Base-by-base conservation (phyloP, 1,284 basidiomycete species). In the Pascua guehoae region DNA sequence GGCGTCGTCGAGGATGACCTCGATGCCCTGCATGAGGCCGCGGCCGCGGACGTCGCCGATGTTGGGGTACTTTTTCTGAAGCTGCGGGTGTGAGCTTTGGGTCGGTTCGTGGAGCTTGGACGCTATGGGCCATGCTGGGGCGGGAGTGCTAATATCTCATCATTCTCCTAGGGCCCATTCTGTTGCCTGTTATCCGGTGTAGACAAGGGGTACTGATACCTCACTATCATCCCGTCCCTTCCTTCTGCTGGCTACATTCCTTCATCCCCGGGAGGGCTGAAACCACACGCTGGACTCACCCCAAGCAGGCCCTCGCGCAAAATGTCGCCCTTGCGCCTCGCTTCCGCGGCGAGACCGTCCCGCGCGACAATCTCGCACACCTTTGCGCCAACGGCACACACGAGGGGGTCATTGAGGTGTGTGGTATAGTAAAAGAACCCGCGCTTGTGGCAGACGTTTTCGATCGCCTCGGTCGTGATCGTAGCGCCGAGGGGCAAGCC, bases 401-500 rank as follows among this genome's bases (percentile, higher is more conserved):
- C 53, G 8, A 71, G 58, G 0, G 73, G 69, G 59, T 73, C 68
- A 50, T 64, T 68, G 12, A 72, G 48, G 56, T 71, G 69, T 8
- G 70, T 71, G 11, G 70, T 72, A 51, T 70, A 67, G 57, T 59
- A 72, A 48, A 68, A 58, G 61, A 64, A 67, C 8, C 67, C 68
- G 15, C 75, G 91, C 82, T 68, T 54, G 47, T 52, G 40, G 15
- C 54, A 51, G 9, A 51, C 53, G 24, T 47, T 32, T 51, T 67
- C 67, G 0, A 81, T 85, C 53, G 90, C 84, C 4, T 81, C 81
- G 18, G 88, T 86, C 0, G 88, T 88, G 42, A 86, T 81, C 2
- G 85, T 89, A 15, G 91, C 91, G 0, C 89, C 90, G 66, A 96
- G 80, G 0, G 93, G 92, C 80, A 94, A 92, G 8, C 92, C 92